Evolutionary conservation across 768 basidiomycete species (phyloP), one percentile per base, ranked within the genome.

Genomic region (Leccinum sublutescens): DNA sequence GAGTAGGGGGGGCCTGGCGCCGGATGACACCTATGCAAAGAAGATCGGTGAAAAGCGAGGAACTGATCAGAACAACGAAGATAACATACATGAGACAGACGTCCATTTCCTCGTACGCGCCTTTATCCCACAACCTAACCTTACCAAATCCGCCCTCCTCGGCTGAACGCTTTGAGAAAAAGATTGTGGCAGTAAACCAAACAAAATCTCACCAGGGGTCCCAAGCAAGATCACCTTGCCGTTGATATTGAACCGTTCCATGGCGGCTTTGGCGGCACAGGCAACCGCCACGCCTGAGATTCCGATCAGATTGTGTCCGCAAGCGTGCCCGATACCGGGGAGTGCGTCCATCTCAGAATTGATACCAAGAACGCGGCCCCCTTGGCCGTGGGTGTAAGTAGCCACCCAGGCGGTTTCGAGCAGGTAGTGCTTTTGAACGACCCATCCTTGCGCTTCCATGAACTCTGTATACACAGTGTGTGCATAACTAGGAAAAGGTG

Each of bases 241-340:
- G 10, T 43, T 10, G 43, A 43, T 43, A 9, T 19, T 43, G n/a
- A 43, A 19, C 10, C 82, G 76, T 56, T 85, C 74, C 60, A 93
- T 74, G 1, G 82, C 87, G 5, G 79, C 78, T 67, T 84, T 87
- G n/a, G 88, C 79, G 0, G 85, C 87, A 56, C 84, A 79, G 0
- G 90, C 87, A 31, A 90, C 82, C 2, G 85, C 89, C 11, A 92
- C 85, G 4, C 90, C 90, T 55, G 78, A 64, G 21, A 92, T 89
- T 1, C 87, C 90, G 53, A 93, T 93, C 50, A 93, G 76, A 65
- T 93, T 93, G 68, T 93, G 91, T 3, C 91, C 91, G 65, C 91
- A 93, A 1, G 87, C 89, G 62, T 89, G 88, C 0, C 88, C 85
- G 38, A 86, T 77, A 0, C 82, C 75, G 17, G 72, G 73, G 12